Conservation (phyloP, 352 stramenopile genomes). For the Globisporangium camurandrum region DNA sequence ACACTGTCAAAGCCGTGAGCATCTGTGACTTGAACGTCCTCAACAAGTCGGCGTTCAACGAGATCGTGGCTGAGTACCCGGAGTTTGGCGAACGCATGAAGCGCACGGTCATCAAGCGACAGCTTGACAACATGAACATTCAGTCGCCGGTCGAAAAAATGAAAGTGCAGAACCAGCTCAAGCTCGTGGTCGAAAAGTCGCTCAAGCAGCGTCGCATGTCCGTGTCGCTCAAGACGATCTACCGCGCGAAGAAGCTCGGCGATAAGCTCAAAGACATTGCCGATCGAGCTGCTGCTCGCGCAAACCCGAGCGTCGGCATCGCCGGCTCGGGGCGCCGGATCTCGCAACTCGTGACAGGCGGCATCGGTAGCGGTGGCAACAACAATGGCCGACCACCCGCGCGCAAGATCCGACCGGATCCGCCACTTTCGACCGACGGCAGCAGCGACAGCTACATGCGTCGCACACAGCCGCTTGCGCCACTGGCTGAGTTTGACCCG, state of each 20-base stretch:
- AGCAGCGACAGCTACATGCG: background rate
- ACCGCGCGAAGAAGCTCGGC: conserved; percentile 69
- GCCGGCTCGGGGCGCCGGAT: conserved; percentile 16
- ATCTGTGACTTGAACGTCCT: conserved; percentile 78
- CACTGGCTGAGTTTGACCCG: too few relatives aligned
- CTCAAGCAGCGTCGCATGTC: conserved; percentile 68
- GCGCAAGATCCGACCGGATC: conserved; percentile 5
- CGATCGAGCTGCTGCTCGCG: conserved; percentile 31
- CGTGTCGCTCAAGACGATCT: conserved; percentile 64
- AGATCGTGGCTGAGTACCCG: conserved; percentile 72
- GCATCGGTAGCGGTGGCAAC: too few relatives aligned
- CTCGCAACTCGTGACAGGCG: conserved; percentile 15
- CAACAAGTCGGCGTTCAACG: conserved; percentile 71
- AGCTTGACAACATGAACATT: conserved; percentile 84
- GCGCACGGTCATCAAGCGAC: conserved; percentile 69
- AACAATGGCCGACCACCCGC: background rate
- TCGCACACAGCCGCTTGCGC: too few relatives aligned
- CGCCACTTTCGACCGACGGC: background rate
- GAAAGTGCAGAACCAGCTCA: conserved; percentile 73
- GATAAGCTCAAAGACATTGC: conserved; percentile 82
- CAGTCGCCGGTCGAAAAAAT: conserved; percentile 60
- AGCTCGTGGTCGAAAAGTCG: conserved; percentile 71
- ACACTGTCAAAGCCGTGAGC: conserved; percentile 67
- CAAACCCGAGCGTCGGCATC: conserved; percentile 3
- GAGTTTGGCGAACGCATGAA: conserved; percentile 81